Evolutionary conservation across 2,329 filamentous ascomycete species (phyloP).

Genomic region (Paraphoma sp.): DNA sequence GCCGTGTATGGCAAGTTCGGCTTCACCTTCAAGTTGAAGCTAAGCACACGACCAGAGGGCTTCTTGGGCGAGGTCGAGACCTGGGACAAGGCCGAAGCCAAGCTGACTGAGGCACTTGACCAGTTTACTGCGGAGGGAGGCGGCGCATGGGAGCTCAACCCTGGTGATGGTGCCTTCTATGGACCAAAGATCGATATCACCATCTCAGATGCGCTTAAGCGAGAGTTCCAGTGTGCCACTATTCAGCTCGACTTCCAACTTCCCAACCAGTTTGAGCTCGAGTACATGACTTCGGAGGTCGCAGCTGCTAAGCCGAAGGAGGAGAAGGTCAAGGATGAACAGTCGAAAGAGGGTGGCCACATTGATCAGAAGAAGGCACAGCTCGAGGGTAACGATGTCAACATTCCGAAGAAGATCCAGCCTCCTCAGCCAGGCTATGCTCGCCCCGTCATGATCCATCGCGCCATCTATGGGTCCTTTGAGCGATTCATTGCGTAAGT

Average conservation of each 20-base stretch:
- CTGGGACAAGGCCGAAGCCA: conserved; percentile 87
- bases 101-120: conserved; percentile 79
- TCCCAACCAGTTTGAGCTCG: conserved; percentile 83
- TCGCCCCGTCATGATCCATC: conserved; percentile 85
- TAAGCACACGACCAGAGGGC: conserved; percentile 90
- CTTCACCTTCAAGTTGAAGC: conserved; percentile 90
- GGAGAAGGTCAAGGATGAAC: conserved; percentile 34
- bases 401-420: conserved; percentile 31
- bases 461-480: conserved; percentile 77
- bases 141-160: conserved; percentile 85
- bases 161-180: conserved; percentile 96
- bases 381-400: conserved; percentile 15
- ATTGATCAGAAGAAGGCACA: conserved; percentile 30
- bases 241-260: conserved; percentile 94
- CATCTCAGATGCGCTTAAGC: conserved; percentile 83
- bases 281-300: conserved; percentile 78
- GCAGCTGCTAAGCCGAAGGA: conserved; percentile 52
- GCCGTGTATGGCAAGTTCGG: conserved; percentile 82
- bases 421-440: conserved; percentile 63
- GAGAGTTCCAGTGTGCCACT: conserved; percentile 89
- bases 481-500: conserved; percentile 68
- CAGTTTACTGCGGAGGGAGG: conserved; percentile 68
- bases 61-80: conserved; percentile 85
- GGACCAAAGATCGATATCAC: conserved; percentile 98
- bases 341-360: conserved; percentile 31